phyloP scores from a whole-genome alignment of 1,139 yeast species.

The Yarrowia galli region DNA sequence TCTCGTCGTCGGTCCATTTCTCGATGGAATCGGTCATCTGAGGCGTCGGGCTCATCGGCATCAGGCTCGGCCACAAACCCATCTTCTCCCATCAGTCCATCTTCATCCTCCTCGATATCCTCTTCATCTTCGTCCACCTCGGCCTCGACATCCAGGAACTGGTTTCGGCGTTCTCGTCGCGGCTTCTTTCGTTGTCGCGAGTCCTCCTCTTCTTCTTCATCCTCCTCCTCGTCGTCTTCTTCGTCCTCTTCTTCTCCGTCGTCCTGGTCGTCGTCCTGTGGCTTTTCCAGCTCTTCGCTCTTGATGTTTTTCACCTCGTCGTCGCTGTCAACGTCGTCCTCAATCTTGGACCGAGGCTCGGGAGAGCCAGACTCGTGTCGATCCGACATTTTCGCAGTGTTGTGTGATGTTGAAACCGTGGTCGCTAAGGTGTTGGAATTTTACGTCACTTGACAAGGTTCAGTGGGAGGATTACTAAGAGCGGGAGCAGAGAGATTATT shows the following conservation, averaged over 20 bases:
- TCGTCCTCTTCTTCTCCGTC: conserved; percentile 49
- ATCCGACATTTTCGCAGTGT: conserved; percentile 12
- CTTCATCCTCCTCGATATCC: conserved; percentile 92
- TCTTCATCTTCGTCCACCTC: conserved; percentile 99
- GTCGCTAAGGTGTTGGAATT: not conserved
- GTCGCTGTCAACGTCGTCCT: conserved; percentile 8
- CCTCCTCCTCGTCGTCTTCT: conserved; percentile 47
- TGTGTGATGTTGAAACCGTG: not conserved
- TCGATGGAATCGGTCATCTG: conserved; percentile 79
- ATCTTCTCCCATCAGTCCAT: conserved; percentile 81
- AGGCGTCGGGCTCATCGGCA: conserved; percentile 71
- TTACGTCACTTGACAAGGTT: conserved; percentile 4
- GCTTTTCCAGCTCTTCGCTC: conserved; percentile 45
- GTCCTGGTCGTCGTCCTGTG: conserved; percentile 43
- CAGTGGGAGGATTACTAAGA: not conserved
- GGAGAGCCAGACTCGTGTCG: conserved; percentile 22
- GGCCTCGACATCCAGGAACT: conserved; percentile 97
- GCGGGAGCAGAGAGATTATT: too few species aligned
- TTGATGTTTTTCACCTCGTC: conserved; percentile 43
- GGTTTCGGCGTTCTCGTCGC: conserved; percentile 76
- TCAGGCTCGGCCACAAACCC: conserved; percentile 57
- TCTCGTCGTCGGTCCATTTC: conserved; percentile 91
- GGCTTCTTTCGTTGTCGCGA: conserved; percentile 60
- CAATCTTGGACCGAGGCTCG: conserved; percentile 13
- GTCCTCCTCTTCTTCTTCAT: conserved; percentile 47